Percentiles rank a stretch among this genome's conserved stretches.
phyloP scores from a whole-genome alignment of 495 filamentous ascomycete species.

The Acidomyces sp. region DNA sequence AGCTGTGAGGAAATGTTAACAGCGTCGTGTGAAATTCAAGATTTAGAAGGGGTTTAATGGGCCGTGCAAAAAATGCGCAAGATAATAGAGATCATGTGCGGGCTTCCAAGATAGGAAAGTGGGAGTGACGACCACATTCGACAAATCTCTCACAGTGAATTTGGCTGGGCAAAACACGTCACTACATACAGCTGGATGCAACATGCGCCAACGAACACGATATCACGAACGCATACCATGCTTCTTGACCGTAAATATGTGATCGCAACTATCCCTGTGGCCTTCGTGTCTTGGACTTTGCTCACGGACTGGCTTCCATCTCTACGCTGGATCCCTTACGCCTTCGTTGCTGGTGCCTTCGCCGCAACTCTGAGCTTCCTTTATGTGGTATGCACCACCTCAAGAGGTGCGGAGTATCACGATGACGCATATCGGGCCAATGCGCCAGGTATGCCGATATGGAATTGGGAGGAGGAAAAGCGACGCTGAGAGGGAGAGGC shows the following conservation, averaged over 20 bases:
- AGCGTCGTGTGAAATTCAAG: no score
- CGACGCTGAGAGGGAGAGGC: conserved; percentile 35
- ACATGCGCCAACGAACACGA: no score
- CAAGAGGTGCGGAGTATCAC: conserved; percentile 37
- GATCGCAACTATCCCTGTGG: conserved; percentile 51
- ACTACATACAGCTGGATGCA: no score
- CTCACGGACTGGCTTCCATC: conserved; percentile 64
- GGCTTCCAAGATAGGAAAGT: no score
- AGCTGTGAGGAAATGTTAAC: no score
- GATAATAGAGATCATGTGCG: no score
- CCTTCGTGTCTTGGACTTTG: conserved; percentile 77
- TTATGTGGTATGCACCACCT: conserved; percentile 48
- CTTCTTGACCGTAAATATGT: conserved; percentile 65
- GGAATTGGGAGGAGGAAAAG: conserved; percentile 57
- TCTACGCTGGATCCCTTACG: conserved; percentile 68
- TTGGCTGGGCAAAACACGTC: no score
- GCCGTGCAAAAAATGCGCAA: no score
- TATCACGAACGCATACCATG: conserved; percentile 41
- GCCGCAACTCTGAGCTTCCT: conserved; percentile 39
- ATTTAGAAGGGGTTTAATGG: no score
- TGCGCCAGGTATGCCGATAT: conserved; percentile 36
- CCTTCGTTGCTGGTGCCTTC: conserved; percentile 54
- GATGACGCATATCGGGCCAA: conserved; percentile 22
- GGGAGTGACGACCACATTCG: no score
- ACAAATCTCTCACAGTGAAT: no score